Conservation (phyloP, 352 stramenopile species). For the Thalassiosira mediterranea region DNA sequence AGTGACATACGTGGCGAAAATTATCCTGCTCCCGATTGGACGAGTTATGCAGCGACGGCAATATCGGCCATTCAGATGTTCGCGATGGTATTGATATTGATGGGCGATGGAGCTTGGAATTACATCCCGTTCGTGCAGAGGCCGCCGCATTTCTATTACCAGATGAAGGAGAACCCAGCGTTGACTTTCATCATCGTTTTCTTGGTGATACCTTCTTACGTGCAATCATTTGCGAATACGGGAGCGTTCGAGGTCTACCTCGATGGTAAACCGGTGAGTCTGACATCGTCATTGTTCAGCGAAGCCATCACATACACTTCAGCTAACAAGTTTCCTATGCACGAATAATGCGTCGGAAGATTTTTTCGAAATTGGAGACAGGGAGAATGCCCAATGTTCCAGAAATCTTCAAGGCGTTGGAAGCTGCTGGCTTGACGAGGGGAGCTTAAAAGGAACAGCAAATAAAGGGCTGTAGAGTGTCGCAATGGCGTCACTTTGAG, state of each 20-base stretch:
- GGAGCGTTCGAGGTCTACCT: conserved; percentile 81
- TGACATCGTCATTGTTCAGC: conserved; percentile 2
- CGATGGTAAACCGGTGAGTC: conserved; percentile 62
- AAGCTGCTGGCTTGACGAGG: conserved; percentile 39
- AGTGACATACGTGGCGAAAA: conserved; percentile 69
- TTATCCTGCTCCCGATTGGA: conserved; percentile 67
- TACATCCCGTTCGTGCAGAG: conserved; percentile 49
- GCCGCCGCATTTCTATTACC: conserved; percentile 61
- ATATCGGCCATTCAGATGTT: conserved; percentile 67
- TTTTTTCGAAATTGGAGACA: conserved; percentile 73
- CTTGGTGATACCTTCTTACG: conserved; percentile 70
- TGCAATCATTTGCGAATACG: conserved; percentile 65
- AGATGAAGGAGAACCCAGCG: conserved; percentile 70
- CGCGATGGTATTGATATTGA: conserved; percentile 59
- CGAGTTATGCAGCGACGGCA: conserved; percentile 46
- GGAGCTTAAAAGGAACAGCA: conserved; percentile 18
- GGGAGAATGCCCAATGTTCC: conserved; percentile 66
- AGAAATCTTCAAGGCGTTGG: conserved; percentile 50
- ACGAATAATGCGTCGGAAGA: too few species aligned
- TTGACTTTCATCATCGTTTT: conserved; percentile 70
- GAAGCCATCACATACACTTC: background rate
- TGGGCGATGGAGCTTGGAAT: conserved; percentile 65
- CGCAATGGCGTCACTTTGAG: background rate
- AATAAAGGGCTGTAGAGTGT: background rate
- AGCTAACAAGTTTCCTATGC: too few species aligned